Evolutionary conservation across 805 yeast species (phyloP), one percentile per base, ranked within the genome.

Genomic region (Suhomyces xylopsoci): DNA sequence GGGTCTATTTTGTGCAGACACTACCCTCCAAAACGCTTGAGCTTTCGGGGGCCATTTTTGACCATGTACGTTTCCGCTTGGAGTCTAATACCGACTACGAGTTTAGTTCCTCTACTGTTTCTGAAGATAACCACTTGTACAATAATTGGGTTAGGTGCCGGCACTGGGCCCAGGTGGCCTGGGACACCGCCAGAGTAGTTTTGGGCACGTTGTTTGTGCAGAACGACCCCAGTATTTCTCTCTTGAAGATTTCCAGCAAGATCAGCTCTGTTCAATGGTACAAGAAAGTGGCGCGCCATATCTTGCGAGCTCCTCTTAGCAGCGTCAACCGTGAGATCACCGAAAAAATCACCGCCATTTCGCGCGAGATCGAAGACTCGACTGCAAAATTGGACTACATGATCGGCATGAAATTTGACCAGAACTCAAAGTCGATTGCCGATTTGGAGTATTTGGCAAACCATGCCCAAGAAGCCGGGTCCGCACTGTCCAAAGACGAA

Each of bases 1-100:
- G 62, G 24, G 45, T 68, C 10, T 75, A 70, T 56, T 68, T 69
- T 8, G 53, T 74, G 1, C 79, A 75, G 51, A 64, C 68, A 6
- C 51, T 63, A 8, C 80, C 80, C 1, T 42, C 58, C n/a, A 63
- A 62, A 40, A 50, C 60, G 15, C 46, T 49, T 32, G 47, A 45
- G 32, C 24, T 53, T 8, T 20, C 43, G 43, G 22, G 36, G 1
- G 24, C 49, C 14, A 28, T 28, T n/a, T 30, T 26, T n/a, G 36
- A 45, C 15, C 30, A 48, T 5, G 49, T 56, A 6, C 22, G 43
- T n/a, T 43, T 50, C 24, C 44, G 40, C 17, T 32, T 49, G 5
- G 30, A 12, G 22, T n/a, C 24, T 12, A 34, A 52, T 5, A 28
- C 32, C 2, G 55, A 44, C 15, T 43, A 45, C 34, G 54, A 55